A percentile compares a stretch with the other conserved stretches of the same genome.
These are phyloP conservation scores for Triangularia setosa DNA, from an alignment of 2,329 filamentous ascomycete species.

Conservation along the genomic window DNA sequence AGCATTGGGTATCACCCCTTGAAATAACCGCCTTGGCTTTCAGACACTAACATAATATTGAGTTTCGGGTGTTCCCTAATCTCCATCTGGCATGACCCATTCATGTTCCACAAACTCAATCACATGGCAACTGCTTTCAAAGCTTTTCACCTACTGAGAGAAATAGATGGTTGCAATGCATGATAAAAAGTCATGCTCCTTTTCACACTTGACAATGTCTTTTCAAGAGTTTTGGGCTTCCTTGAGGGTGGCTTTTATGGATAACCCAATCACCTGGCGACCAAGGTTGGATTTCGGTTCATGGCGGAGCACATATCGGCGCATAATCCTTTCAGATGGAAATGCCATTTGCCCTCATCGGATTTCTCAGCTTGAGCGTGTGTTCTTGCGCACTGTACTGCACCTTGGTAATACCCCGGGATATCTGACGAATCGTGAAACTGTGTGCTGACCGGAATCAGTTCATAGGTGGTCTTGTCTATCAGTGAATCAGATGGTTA, in stretches of 20 bases:
- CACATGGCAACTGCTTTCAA: neutral
- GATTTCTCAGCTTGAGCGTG: neutral
- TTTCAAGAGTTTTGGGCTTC: neutral
- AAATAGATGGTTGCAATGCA: neutral
- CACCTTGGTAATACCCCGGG: neutral
- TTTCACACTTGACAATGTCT: neutral
- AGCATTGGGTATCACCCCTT: too few species aligned
- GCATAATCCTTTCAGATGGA: neutral
- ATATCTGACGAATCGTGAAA: neutral
- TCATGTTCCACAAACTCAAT: neutral
- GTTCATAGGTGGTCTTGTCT: neutral
- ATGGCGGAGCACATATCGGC: neutral
- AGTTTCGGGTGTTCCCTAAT: neutral
- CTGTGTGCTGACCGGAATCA: neutral
- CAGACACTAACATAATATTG: too few species aligned
- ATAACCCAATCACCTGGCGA: neutral
- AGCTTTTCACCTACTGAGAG: neutral
- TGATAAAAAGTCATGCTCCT: neutral
- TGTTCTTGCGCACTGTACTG: neutral
- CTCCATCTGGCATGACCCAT: neutral
- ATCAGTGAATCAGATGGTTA: neutral
- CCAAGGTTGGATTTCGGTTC: neutral
- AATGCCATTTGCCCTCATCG: neutral
- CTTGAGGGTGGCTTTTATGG: neutral
- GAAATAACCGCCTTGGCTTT: too few species aligned